Evolutionary conservation across 805 yeast genomes (phyloP).

Genomic region (Pichia phayaonensis): DNA sequence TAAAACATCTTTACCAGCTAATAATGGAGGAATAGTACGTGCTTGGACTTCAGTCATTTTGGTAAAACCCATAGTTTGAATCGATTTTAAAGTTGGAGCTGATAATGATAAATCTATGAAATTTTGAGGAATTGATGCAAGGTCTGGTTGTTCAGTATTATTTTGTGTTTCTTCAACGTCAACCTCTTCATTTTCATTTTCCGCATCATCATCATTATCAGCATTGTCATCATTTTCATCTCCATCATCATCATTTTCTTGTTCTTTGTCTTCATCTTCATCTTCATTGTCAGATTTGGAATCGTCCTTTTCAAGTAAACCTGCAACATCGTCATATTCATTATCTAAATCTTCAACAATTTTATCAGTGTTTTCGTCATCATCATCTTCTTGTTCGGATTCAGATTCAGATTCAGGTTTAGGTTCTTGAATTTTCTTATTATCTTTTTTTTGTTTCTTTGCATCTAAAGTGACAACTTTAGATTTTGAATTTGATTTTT

Average conservation of each 20-base stretch:
- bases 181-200: slow-evolving; percentile 18
- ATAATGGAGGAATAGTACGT: slow-evolving; percentile 89
- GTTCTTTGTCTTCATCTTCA: slow-evolving; percentile 20
- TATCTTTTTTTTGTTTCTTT: slow-evolving; percentile 5
- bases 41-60: slow-evolving; percentile 94
- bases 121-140: slow-evolving; percentile 18
- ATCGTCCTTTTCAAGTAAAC: slow-evolving; percentile 32
- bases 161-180: neutral
- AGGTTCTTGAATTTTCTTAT: neutral
- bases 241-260: slow-evolving; percentile 18
- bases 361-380: slow-evolving; percentile 29
- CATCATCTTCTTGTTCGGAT: slow-evolving; percentile 7
- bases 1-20: slow-evolving; percentile 94
- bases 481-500: neutral
- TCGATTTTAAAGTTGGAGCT: slow-evolving; percentile 73
- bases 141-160: neutral
- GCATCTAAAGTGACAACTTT: slow-evolving; percentile 3
- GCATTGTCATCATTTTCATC: slow-evolving; percentile 16
- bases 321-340: slow-evolving; percentile 52
- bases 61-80: slow-evolving; percentile 81
- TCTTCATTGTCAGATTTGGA: slow-evolving; percentile 31
- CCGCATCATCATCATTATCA: slow-evolving; percentile 25
- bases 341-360: slow-evolving; percentile 47
- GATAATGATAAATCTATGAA: slow-evolving; percentile 60
- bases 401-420: neutral